A percentile compares a stretch with the other conserved stretches of the same genome.
phyloP scores from a whole-genome alignment of 345 rosid species.

The Lepidium africanum region DNA sequence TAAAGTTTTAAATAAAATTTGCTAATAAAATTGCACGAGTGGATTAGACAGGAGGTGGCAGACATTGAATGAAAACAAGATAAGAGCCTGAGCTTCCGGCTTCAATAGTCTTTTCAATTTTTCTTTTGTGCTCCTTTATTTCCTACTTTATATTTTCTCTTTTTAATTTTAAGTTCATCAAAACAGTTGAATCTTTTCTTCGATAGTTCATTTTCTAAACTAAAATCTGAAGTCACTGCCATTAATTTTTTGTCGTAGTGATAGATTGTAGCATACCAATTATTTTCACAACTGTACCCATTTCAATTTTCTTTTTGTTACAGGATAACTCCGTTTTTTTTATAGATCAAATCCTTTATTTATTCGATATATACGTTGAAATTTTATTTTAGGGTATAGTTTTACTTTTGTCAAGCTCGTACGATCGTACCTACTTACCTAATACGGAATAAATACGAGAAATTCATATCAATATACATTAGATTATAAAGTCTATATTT shows the following conservation, averaged over 20 bases:
- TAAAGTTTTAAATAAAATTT: neutral
- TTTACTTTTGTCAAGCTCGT: neutral
- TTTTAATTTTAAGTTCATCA: neutral
- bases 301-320: neutral
- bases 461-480: neutral
- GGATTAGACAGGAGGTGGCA: conserved; percentile 25
- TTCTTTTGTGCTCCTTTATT: neutral
- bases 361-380: neutral
- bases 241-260: neutral
- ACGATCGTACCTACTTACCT: neutral
- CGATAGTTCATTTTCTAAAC: neutral
- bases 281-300: neutral
- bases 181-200: neutral
- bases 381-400: too few relatives aligned
- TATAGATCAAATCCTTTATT: neutral
- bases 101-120: conserved; percentile 12
- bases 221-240: neutral
- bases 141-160: neutral
- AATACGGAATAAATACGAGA: neutral
- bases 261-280: neutral
- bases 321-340: neutral
- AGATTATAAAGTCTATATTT: neutral
- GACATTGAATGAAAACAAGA: conserved; percentile 21
- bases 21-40: conserved; percentile 22
- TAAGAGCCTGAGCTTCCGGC: conserved; percentile 13